Conservation (phyloP, 106 monocot genomes). For the Allium fistulosum region DNA sequence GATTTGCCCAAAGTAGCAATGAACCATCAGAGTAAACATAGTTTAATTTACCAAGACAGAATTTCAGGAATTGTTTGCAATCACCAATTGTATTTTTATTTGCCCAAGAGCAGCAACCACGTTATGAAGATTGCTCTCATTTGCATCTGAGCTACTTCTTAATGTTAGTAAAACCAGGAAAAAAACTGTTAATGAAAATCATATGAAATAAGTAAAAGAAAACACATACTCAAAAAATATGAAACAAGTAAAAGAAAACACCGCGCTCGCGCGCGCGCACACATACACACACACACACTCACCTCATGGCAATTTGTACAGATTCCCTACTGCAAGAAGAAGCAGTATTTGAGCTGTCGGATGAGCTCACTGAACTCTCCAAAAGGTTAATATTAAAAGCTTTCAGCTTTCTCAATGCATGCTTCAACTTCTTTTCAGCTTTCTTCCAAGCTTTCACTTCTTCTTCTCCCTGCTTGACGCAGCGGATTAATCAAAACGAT, state of each 20-base stretch:
- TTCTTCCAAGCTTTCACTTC: slow-evolving; percentile 65
- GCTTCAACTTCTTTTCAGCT: slow-evolving; percentile 67
- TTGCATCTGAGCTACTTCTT: not conserved
- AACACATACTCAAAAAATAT: too few relatives aligned
- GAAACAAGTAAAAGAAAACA: not conserved
- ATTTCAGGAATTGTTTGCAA: too few relatives aligned
- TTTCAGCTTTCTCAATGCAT: slow-evolving; percentile 67
- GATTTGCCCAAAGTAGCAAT: too few relatives aligned
- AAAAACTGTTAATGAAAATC: not conserved
- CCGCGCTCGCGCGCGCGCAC: too few relatives aligned
- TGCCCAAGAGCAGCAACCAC: slow-evolving; percentile 37
- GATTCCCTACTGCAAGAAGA: slow-evolving; percentile 27
- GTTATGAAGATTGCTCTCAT: slow-evolving; percentile 11
- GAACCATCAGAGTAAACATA: too few relatives aligned
- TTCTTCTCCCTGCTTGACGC: slow-evolving; percentile 30
- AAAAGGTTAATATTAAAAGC: slow-evolving; percentile 47
- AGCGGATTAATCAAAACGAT: too few relatives aligned
- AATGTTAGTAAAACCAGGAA: not conserved
- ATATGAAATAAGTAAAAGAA: too few relatives aligned
- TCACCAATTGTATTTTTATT: slow-evolving; percentile 36
- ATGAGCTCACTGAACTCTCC: slow-evolving; percentile 22
- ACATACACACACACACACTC: too few relatives aligned
- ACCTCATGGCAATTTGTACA: not conserved
- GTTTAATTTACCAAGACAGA: too few relatives aligned
- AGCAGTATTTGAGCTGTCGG: slow-evolving; percentile 34